Base-by-base conservation (phyloP, 441 rosid genomes). In the Croton setiger region DNA sequence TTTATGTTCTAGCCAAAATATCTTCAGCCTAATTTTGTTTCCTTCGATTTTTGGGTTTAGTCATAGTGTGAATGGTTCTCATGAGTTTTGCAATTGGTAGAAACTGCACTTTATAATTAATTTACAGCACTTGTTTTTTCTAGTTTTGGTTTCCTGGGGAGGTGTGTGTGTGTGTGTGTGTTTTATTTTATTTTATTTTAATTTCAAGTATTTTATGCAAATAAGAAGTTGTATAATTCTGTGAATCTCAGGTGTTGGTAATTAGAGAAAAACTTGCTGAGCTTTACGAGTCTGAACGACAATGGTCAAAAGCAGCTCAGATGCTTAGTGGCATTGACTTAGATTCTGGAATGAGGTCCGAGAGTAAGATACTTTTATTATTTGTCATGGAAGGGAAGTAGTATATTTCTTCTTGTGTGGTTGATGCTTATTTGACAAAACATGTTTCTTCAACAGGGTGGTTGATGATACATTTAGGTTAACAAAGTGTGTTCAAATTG, bases 251-350 rank as follows among this genome's bases (percentile, higher is more conserved):
- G 98, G 98, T 91, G 39, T 81, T 96, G 68, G 82, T 93, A 72
- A 89, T 93, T 61, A 82, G 99, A 78, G 98, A 96, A 84, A 93
- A 96, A 72, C 99, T 96, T 77, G 98, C 99, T 4, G 96, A 85
- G 70, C 82, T 91, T 67, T 96, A 89, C 43, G 99, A 93, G 73
- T 89, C 97, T 0, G 97, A 96, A 78, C 96, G 87, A 73, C 88
- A 93, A 58, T 93, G 98, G 98, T 91, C 98, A 53, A 91, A 85
- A 83, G 98, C 99, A 33, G 98, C 98, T 6, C 97, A 96, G 84
- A 96, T 96, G 97, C 94, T 96, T 44, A 88, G 99, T 68, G 99
- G 98, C 67, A 96, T 93, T 81, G 96, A 96, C 81, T 77, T 93
- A 41, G 99, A 96, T 60, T 96, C 97, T 67, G 94, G 87, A 83